These are phyloP conservation scores for Myriosclerotinia curreyana DNA, from an alignment of 2,329 filamentous ascomycete genomes.

Conservation along the genomic window DNA sequence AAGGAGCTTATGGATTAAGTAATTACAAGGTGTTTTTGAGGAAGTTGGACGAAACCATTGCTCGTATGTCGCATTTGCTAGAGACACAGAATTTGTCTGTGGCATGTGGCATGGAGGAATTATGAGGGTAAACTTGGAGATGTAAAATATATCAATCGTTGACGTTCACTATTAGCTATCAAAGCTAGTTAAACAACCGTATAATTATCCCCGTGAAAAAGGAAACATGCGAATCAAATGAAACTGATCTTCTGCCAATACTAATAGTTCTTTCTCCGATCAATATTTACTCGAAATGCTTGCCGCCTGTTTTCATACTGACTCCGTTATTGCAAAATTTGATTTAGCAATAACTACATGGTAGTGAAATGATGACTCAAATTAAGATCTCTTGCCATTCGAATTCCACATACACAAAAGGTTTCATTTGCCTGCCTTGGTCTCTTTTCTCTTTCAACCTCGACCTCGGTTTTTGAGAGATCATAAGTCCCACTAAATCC, in stretches of 20 bases:
- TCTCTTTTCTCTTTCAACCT: too few species aligned
- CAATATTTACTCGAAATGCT: background rate
- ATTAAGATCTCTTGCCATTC: too few species aligned
- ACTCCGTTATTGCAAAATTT: too few species aligned
- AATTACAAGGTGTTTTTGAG: background rate
- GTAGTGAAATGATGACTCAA: too few species aligned
- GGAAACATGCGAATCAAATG: background rate
- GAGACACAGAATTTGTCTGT: background rate
- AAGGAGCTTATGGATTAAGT: too few species aligned
- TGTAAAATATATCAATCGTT: background rate
- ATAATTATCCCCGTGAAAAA: background rate
- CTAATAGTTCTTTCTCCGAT: background rate
- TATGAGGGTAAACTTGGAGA: background rate
- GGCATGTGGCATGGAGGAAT: background rate
- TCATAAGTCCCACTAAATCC: too few species aligned
- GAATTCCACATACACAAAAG: too few species aligned
- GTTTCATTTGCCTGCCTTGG: too few species aligned
- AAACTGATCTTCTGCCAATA: background rate
- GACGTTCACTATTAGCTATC: background rate
- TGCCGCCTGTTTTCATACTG: too few species aligned
- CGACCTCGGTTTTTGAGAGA: too few species aligned
- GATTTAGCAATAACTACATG: too few species aligned
- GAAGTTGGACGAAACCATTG: background rate
- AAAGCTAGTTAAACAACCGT: background rate
- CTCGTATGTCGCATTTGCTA: background rate